phyloP scores from a whole-genome alignment of 2,329 filamentous ascomycete species.

The Penicillium sp. region DNA sequence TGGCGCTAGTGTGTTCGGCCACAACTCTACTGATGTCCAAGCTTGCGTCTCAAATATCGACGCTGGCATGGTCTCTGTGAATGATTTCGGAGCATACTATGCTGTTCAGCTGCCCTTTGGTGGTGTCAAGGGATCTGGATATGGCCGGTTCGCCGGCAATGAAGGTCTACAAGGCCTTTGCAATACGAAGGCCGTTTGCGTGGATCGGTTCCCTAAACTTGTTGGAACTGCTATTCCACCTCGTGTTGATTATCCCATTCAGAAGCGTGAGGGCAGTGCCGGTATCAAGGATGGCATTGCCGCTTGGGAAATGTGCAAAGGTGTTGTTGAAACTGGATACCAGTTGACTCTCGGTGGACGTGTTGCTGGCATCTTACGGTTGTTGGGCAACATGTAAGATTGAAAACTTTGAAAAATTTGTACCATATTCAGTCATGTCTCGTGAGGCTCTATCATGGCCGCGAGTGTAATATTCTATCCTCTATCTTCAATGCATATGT shows the following conservation, averaged over 20 bases:
- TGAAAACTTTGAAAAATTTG: not conserved
- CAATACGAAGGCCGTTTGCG: conserved; percentile 83
- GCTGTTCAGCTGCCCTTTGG: conserved; percentile 94
- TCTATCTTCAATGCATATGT: not conserved
- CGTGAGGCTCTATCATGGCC: not conserved
- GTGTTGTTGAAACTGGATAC: conserved; percentile 48
- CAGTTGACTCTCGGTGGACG: conserved; percentile 45
- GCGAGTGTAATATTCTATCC: not conserved
- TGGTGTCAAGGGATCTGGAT: conserved; percentile 83
- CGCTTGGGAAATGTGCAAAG: conserved; percentile 60
- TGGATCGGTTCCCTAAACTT: conserved; percentile 63
- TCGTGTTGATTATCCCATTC: conserved; percentile 78
- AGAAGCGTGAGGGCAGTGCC: conserved; percentile 53
- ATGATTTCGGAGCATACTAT: conserved; percentile 93
- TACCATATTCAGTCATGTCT: not conserved
- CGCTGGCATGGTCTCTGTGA: conserved; percentile 89
- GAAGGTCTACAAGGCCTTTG: conserved; percentile 84
- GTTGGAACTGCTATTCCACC: conserved; percentile 75
- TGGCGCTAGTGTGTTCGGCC: conserved; percentile 84
- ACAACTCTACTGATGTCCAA: conserved; percentile 61
- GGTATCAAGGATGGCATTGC: conserved; percentile 53
- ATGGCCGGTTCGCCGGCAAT: conserved; percentile 87
- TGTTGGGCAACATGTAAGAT: conserved; percentile 40
- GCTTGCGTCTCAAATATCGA: conserved; percentile 68
- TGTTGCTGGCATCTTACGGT: conserved; percentile 36